Base-by-base conservation (phyloP, 139 green algal species). In the Chlamydomonas urium region DNA sequence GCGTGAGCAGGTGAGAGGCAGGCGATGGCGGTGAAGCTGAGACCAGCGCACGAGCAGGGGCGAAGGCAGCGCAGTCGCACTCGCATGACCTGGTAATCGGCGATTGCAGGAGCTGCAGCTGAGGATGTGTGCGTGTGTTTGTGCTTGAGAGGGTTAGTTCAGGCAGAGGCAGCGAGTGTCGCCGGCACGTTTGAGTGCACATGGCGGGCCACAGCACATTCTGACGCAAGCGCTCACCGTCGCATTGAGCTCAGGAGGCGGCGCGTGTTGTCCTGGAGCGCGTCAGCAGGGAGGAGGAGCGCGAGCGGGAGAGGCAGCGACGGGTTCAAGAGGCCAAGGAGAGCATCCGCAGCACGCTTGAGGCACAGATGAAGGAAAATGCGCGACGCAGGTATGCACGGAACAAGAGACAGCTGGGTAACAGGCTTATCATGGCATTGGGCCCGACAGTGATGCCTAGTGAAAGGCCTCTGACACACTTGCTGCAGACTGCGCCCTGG, bases 361-460 rank as follows among this genome's bases (percentile, higher is more conserved):
- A 82, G 38, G 35, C 61, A 2, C 76, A 82, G 47, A 78, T 78
- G 71, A 56, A 74, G 35, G 75, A 75, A 35, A 81, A 76, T 32
- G 69, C 60, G 29, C 53, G 29, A 8, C 53, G 53, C 53, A 14
- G 53, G 53, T 63, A 21, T 56, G 21, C 17, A 56, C 17, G 21
- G n/a, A n/a, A n/a, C n/a, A n/a, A n/a, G n/a, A n/a, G n/a, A n/a
- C n/a, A n/a, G n/a, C n/a, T n/a, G n/a, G n/a, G n/a, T n/a, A n/a
- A n/a, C n/a, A n/a, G n/a, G n/a, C n/a, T n/a, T n/a, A n/a, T n/a
- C n/a, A n/a, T n/a, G n/a, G n/a, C n/a, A n/a, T n/a, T 56, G 45
- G 21, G 45, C 17, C 45, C 45, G 21, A 17, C 45, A 56, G 45
- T 21, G 17, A 17, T 56, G 45, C 21, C 45, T 56, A 56, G 45